Base-by-base conservation (phyloP, 2,329 filamentous ascomycete species). In the Epichloe gansuensis region DNA sequence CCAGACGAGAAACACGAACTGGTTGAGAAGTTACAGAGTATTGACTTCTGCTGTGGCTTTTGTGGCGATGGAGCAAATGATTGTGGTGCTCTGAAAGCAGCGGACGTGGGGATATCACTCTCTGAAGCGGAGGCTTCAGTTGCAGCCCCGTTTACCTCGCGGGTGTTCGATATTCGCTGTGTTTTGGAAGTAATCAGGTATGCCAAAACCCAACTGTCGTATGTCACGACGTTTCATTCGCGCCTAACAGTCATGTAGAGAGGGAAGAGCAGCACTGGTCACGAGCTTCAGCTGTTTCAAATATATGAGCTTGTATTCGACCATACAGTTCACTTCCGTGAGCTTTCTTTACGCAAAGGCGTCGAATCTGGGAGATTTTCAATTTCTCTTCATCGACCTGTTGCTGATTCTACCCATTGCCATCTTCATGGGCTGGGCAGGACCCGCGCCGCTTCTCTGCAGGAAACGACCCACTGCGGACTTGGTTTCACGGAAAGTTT, bases 281-380 rank as follows among this genome's bases (percentile, higher is more conserved):
- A 98, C 93, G 12, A 95, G 89, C 68, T 98, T 98, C 72, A 94
- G 88, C 71, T 98, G 93, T 72, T 98, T 98, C 78, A 98, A 97
- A 73, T 98, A 95, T 70, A 98, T 98, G 94, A 94, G 87, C 61
- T 71, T 98, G 58, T 98, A 98, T 73, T 97, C 90, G 2, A 91
- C 93, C n/a, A 98, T 98, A 58, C 93, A 98, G 67, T 98, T 98
- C 72, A 95, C 89, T 7, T 89, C 88, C 1, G 94, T 98, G 63
- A 95, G 87, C 75, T 96, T 98, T 65, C 77, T 98, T 15, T 98
- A 98, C 67, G 87, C 89, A 6, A 89, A 84, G 7, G 94, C 87
- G 11, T 95, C 88, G 8, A 98, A 98, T 64, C 74, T 98, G 5
- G 94, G 93, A 48, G 93, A 98, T 66, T 97, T 98, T 64, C 93